Percentiles rank a stretch among this genome's conserved stretches.
phyloP scores from a whole-genome alignment of 306 rosid genomes.

The Malus fusca region DNA sequence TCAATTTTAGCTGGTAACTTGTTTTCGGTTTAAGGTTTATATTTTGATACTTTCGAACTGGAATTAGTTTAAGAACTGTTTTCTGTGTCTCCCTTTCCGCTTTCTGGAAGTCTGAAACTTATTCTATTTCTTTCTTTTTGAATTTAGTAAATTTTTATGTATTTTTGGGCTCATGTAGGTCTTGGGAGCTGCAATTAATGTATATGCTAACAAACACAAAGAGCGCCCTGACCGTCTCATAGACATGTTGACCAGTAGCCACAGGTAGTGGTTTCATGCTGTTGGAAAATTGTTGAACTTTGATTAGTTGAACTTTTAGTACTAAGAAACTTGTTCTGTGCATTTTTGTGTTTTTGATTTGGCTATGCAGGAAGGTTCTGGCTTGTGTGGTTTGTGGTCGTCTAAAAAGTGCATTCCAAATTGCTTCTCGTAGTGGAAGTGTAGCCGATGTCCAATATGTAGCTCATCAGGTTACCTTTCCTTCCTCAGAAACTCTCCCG shows the following conservation, averaged over 20 bases:
- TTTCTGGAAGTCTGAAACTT: neutral
- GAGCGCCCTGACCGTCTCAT: slow-evolving; percentile 98
- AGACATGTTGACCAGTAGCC: slow-evolving; percentile 97
- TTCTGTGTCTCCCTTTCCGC: neutral
- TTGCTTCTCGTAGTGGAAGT: slow-evolving; percentile 97
- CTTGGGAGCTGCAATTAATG: slow-evolving; percentile 92
- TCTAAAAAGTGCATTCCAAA: slow-evolving; percentile 95
- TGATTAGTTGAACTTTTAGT: neutral
- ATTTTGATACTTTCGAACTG: neutral
- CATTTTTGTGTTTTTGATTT: slow-evolving; percentile 17
- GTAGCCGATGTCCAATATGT: slow-evolving; percentile 99
- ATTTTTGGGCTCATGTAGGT: slow-evolving; percentile 48
- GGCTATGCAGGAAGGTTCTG: slow-evolving; percentile 80
- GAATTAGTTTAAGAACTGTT: neutral
- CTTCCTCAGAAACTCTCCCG: neutral
- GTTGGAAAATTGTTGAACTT: neutral
- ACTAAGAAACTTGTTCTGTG: neutral
- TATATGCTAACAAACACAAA: slow-evolving; percentile 96
- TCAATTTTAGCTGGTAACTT: neutral
- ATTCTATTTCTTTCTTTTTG: neutral
- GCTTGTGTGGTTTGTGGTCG: slow-evolving; percentile 99
- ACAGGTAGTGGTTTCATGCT: slow-evolving; percentile 44
- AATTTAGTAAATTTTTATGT: neutral
- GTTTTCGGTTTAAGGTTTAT: neutral
- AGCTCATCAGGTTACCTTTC: slow-evolving; percentile 82